Base-by-base conservation (phyloP, 768 basidiomycete genomes). In the Termitomyces bulborhizus region DNA sequence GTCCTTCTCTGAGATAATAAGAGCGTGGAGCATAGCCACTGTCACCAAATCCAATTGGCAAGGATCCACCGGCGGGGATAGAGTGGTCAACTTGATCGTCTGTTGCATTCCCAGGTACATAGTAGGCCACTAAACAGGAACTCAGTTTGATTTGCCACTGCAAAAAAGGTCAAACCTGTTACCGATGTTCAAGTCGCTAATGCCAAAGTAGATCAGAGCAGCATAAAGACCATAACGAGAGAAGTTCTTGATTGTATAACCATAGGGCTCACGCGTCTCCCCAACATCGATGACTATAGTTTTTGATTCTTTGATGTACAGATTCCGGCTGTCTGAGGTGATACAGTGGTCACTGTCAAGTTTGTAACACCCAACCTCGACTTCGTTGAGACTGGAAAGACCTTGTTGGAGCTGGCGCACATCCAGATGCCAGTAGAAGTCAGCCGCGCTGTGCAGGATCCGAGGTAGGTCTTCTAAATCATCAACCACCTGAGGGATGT, bases 191-290 rank as follows among this genome's bases (percentile, higher is more conserved):
- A 34, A 7, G 7, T 8, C 1, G 32, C 32, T 8, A 11, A 21
- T 16, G 18, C 36, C 51, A n/a, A 53, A 53, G 16, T 53, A 53
- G 43, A 53, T 36, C 15, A 53, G 42, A 12, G 51, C 51, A 2
- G n/a, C 51, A 53, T 53, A 53, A n/a, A 53, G 51, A 13, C 32
- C 21, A 1, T 1, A 16, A 1, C 16, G 0, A 21, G 27, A 34
- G 1, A 1, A 2, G 32, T 37, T 53, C 1, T 1, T 53, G 16
- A 53, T 36, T 3, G 6, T 34, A 26, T 44, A 53, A 11, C 51
- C 51, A 15, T 53, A 53, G 6, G 51, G 27, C 13, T 36, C 37
- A 4, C 0, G 7, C 24, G 16, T 21, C 0, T 34, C 32, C 9
- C 26, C 29, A 27, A 42, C 29, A 9, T 45, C 32, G 1, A 53